Evolutionary conservation across 371 early-diverging fungal species (phyloP), one percentile per base, ranked within the genome.

Genomic region (Saksenaea oblongispora): DNA sequence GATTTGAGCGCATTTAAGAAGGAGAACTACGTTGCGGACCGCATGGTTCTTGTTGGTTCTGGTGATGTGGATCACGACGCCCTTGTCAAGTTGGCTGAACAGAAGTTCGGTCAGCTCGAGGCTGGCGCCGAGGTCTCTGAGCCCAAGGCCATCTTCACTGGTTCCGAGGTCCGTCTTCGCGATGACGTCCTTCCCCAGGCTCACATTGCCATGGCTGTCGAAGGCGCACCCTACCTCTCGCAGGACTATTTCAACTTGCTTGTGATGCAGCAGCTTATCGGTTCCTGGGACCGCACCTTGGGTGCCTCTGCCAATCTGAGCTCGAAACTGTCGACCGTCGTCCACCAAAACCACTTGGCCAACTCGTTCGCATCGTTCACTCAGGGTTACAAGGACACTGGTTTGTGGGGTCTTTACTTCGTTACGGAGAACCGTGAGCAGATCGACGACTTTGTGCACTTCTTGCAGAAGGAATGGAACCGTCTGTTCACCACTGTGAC

Each of bases 351-450:
- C 84, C 76, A 90, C 70, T 80, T 97, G 44, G 96, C 95, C 74
- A 92, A 93, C 85, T 92, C 93, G 51, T 96, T 93, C 87, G 92
- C 89, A 87, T 88, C 95, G 54, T 96, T 97, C 89, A 94, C 94
- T 89, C 93, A 94, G 55, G 89, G 94, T 36, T 96, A 95, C 89
- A 87, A 90, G 59, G 96, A 97, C 80, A 95, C 95, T 41, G 96
- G 96, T 64, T 83, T 97, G 60, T 97, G 91, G 79, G 98, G 98
- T 63, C 87, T 93, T 71, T 97, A 95, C 88, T 75, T 91, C 63
- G 87, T 87, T 58, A 84, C 90, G 59, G 89, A 94, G 76, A 89
- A 92, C 87, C 72, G 79, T 61, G 76, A 75, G 66, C 76, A 85
- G 65, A 81, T 96, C 61, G 93, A 94, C 79, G 95, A 95, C 67